Evolutionary conservation across 2,329 filamentous ascomycete genomes (phyloP).

Genomic region (Coniochaeta pulveracea): DNA sequence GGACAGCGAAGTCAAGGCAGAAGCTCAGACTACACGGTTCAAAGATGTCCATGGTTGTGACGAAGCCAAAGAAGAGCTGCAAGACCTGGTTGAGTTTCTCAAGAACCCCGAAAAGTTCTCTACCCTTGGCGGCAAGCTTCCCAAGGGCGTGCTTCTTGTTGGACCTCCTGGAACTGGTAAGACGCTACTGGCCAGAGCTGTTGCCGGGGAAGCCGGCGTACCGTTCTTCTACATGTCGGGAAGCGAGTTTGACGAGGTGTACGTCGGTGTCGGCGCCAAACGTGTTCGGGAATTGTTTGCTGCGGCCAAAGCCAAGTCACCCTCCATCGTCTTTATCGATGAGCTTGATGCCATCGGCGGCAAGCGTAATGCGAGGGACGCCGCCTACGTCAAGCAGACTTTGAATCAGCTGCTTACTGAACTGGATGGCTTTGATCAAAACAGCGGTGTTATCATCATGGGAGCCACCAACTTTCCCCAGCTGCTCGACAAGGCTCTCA

Average conservation of each 20-base stretch:
- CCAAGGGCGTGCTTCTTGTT: slow-evolving; percentile 90
- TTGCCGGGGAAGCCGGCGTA: slow-evolving; percentile 92
- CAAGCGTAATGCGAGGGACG: slow-evolving; percentile 84
- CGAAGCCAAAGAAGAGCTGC: slow-evolving; percentile 94
- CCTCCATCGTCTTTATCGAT: slow-evolving; percentile 69
- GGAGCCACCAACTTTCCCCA: slow-evolving; percentile 95
- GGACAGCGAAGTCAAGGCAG: slow-evolving; percentile 78
- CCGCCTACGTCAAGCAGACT: slow-evolving; percentile 93
- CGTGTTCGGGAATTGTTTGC: slow-evolving; percentile 60
- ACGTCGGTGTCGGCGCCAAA: slow-evolving; percentile 72
- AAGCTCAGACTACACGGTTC: slow-evolving; percentile 86
- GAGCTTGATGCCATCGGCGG: slow-evolving; percentile 89
- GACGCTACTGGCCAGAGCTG: slow-evolving; percentile 86
- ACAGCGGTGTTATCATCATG: slow-evolving; percentile 88
- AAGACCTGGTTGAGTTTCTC: slow-evolving; percentile 93
- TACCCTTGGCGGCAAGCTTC: slow-evolving; percentile 87
- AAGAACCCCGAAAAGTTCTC: slow-evolving; percentile 90
- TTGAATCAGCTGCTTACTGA: slow-evolving; percentile 95
- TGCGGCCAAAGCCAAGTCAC: slow-evolving; percentile 22
- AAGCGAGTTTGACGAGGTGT: slow-evolving; percentile 96
- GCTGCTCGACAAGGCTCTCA: slow-evolving; percentile 86
- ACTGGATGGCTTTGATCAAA: slow-evolving; percentile 92
- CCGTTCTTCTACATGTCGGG: slow-evolving; percentile 99
- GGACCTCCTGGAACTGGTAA: slow-evolving; percentile 97
- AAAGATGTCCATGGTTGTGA: slow-evolving; percentile 93